phyloP scores from a whole-genome alignment of 202 grass and related monocot genomes.

The Eragrostis tef region DNA sequence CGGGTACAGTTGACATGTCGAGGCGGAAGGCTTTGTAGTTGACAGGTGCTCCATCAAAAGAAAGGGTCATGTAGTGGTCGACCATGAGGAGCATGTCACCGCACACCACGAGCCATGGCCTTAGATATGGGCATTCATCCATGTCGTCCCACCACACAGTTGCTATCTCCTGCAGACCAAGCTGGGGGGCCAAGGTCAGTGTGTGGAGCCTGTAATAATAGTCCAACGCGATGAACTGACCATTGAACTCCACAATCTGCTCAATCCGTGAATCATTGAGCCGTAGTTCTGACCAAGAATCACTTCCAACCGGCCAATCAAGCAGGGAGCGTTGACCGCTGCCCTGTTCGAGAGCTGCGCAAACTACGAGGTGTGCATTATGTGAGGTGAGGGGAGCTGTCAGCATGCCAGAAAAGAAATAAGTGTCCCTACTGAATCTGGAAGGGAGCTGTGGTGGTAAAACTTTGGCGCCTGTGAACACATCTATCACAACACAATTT shows the following conservation, averaged over 20 bases:
- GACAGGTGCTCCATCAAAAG: not conserved
- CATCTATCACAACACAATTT: conserved; percentile 46
- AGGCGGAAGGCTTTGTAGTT: conserved; percentile 35
- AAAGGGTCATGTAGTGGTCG: not conserved
- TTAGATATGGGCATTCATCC: not conserved
- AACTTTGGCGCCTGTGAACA: conserved; percentile 48
- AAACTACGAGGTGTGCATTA: conserved; percentile 49
- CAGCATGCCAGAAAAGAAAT: conserved; percentile 33
- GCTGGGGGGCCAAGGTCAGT: conserved; percentile 41
- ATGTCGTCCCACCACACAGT: conserved; percentile 8
- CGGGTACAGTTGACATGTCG: conserved; percentile 38
- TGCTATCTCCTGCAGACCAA: conserved; percentile 22
- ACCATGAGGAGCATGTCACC: conserved; percentile 56
- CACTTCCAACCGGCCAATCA: conserved; percentile 46
- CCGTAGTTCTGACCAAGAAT: conserved; percentile 31
- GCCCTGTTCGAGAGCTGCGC: not conserved
- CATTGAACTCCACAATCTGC: conserved; percentile 52
- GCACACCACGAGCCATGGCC: conserved; percentile 50
- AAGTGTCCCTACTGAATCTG: not conserved
- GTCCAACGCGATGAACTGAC: conserved; percentile 38
- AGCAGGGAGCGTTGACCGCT: conserved; percentile 21
- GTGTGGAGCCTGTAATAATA: conserved; percentile 1
- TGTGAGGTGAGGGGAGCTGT: conserved; percentile 51
- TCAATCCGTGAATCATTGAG: not conserved
- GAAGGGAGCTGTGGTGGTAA: conserved; percentile 45